A percentile compares a stretch with the other conserved stretches of the same genome.
These are phyloP conservation scores for Aegle marmelos DNA, from an alignment of 345 rosid species.

Conservation along the genomic window DNA sequence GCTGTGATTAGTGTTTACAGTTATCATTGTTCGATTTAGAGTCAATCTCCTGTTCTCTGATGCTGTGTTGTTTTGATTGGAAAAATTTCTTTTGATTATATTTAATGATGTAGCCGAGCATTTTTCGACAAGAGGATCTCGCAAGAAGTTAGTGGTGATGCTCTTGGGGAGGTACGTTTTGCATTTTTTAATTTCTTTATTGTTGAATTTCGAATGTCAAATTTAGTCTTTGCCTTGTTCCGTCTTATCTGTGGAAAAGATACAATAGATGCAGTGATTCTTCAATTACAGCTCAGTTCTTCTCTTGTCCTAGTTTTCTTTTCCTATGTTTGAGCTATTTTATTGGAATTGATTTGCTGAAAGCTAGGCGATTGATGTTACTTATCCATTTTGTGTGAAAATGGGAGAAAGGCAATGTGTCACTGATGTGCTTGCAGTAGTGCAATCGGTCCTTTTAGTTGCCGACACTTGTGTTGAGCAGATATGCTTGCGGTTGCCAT, in stretches of 20 bases:
- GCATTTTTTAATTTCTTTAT: neutral
- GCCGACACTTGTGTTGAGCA: neutral
- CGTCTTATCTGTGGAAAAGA: neutral
- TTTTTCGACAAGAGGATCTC: conserved; percentile 87
- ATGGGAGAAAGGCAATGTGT: neutral
- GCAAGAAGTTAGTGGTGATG: conserved; percentile 79
- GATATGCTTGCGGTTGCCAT: neutral
- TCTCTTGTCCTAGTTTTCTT: neutral
- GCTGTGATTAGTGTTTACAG: neutral
- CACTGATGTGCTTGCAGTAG: neutral
- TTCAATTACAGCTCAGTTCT: too few relatives aligned
- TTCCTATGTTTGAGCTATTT: neutral
- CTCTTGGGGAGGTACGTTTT: conserved; percentile 63
- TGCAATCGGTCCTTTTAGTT: neutral
- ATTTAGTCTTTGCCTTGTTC: neutral
- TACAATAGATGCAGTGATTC: too few relatives aligned
- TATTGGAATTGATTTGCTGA: neutral
- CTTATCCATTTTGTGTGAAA: neutral
- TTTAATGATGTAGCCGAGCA: conserved; percentile 47
- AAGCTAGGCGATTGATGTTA: neutral
- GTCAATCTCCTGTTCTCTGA: neutral
- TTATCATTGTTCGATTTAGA: neutral
- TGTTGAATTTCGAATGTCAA: too few relatives aligned
- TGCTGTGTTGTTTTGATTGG: neutral
- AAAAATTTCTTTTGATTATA: neutral